These are phyloP conservation scores for Cephalotrichum gorgonifer DNA, from an alignment of 2,329 filamentous ascomycete genomes.

Conservation along the genomic window DNA sequence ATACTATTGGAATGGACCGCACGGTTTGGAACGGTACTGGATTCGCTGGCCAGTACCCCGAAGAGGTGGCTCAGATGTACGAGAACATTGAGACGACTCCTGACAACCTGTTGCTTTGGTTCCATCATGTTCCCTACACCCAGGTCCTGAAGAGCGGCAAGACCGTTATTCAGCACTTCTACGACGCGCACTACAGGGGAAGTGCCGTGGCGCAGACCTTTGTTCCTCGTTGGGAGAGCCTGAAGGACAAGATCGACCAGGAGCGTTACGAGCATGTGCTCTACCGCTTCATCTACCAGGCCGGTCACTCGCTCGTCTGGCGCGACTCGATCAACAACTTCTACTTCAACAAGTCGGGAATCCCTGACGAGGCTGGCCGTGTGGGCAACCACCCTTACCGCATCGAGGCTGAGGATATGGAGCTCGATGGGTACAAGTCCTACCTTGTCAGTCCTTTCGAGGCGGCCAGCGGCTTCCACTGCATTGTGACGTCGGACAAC, in stretches of 20 bases:
- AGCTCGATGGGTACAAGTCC: constrained; percentile 43
- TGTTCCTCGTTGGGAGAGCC: constrained; percentile 37
- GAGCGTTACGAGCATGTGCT: constrained; percentile 49
- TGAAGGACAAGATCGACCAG: constrained; percentile 46
- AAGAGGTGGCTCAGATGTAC: constrained; percentile 45
- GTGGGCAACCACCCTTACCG: constrained; percentile 53
- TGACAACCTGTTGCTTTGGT: constrained; percentile 55
- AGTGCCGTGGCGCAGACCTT: constrained; percentile 52
- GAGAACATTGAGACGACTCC: constrained; percentile 44
- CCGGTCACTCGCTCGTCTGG: constrained; percentile 62
- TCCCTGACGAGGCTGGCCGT: constrained; percentile 43
- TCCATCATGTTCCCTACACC: constrained; percentile 63
- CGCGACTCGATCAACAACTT: constrained; percentile 56
- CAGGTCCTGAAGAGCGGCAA: constrained; percentile 50
- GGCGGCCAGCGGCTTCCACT: constrained; percentile 42
- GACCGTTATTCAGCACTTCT: constrained; percentile 59
- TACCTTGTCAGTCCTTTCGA: constrained; percentile 48
- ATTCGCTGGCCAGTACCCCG: constrained; percentile 54
- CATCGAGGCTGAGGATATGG: constrained; percentile 61
- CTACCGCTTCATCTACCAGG: constrained; percentile 52
- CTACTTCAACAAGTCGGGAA: constrained; percentile 50
- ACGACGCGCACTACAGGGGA: constrained; percentile 51
- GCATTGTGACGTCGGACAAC: constrained; percentile 41
- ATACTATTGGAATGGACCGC: constrained; percentile 59
- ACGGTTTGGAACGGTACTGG: constrained; percentile 59